These are phyloP conservation scores for Durio zibethinus DNA, from an alignment of 345 rosid genomes.

Conservation along the genomic window DNA sequence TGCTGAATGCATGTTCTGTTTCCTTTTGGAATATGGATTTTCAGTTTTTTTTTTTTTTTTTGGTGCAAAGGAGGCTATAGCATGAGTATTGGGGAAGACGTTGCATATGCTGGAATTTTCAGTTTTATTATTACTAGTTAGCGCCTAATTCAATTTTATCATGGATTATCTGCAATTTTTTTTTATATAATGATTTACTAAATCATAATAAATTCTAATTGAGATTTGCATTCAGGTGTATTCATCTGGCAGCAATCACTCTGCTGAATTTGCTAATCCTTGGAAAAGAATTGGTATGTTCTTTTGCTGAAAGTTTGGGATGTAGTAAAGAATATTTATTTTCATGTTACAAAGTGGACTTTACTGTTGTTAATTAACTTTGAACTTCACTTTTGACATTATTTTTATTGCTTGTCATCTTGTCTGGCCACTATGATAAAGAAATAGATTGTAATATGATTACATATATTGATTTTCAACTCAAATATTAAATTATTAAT, in stretches of 20 bases:
- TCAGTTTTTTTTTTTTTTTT: no score
- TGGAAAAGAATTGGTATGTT: constrained; percentile 69
- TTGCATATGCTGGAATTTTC: no score
- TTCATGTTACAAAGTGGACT: neutral
- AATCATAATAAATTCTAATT: neutral
- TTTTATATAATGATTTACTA: neutral
- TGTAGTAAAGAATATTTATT: neutral
- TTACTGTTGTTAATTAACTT: neutral
- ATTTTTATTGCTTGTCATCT: neutral
- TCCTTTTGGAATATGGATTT: neutral
- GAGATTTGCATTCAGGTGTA: constrained; percentile 44
- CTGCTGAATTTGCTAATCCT: constrained; percentile 44
- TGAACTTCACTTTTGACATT: neutral
- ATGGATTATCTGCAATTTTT: neutral
- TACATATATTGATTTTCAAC: neutral
- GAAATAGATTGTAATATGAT: neutral
- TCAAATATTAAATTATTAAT: neutral
- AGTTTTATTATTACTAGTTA: neutral
- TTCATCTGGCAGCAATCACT: constrained; percentile 67
- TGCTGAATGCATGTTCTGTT: neutral
- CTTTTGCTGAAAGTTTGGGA: constrained; percentile 7
- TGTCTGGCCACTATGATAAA: neutral
- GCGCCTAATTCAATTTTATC: neutral
- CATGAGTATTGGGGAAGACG: no score
- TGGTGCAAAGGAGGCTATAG: no score